phyloP scores from a whole-genome alignment of 2,329 filamentous ascomycete genomes.

The Venturia oleaginea region DNA sequence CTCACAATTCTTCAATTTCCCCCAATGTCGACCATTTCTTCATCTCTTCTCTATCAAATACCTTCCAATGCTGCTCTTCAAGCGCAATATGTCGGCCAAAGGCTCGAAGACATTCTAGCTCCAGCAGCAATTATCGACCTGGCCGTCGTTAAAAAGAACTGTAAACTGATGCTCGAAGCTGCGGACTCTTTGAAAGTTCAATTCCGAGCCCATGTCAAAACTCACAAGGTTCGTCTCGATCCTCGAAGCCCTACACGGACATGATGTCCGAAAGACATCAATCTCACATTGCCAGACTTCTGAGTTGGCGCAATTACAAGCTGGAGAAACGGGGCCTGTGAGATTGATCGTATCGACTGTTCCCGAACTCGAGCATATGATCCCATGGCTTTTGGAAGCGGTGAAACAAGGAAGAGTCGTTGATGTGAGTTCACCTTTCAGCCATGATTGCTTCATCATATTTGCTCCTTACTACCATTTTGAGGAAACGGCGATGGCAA shows the following conservation, averaged over 20 bases:
- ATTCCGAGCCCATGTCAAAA: conserved; percentile 74
- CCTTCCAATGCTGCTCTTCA: conserved; percentile 26
- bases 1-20: not conserved
- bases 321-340: conserved; percentile 47
- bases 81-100: conserved; percentile 48
- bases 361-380: conserved; percentile 60
- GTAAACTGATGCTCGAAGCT: conserved; percentile 60
- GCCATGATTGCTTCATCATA: not conserved
- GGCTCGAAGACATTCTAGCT: conserved; percentile 50
- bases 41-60: conserved; percentile 21
- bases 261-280: too few species aligned
- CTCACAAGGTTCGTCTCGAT: conserved; percentile 54
- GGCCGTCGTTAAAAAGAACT: conserved; percentile 58
- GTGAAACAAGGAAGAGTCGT: conserved; percentile 28
- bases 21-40: not conserved
- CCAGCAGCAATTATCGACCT: conserved; percentile 62
- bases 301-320: conserved; percentile 59
- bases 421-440: conserved; percentile 27
- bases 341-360: conserved; percentile 66
- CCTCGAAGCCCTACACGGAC: conserved; percentile 4
- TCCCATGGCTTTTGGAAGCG: conserved; percentile 52
- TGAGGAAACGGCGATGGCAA: too few species aligned
- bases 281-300: conserved; percentile 43
- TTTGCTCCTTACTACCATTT: too few species aligned
- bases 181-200: conserved; percentile 49